A percentile compares a stretch with the other conserved stretches of the same genome.
These are phyloP conservation scores for Lachnellula occidentalis DNA, from an alignment of 2,329 filamentous ascomycete genomes.

Conservation along the genomic window DNA sequence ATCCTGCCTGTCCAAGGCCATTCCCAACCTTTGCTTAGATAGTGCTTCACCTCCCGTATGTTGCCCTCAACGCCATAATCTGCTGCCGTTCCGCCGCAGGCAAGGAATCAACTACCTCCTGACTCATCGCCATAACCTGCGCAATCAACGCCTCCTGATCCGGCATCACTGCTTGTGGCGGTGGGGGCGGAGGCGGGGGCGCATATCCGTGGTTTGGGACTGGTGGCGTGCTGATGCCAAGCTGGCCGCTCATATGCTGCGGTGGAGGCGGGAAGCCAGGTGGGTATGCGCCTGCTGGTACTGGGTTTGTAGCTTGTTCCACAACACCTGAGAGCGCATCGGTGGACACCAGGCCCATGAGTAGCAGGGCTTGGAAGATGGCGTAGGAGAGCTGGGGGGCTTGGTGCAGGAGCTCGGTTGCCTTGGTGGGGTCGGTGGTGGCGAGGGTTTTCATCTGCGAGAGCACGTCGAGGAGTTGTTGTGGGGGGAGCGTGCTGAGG, in stretches of 20 bases:
- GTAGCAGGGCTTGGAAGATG: slow-evolving; percentile 86
- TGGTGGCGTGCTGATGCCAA: slow-evolving; percentile 40
- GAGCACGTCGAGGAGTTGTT: slow-evolving; percentile 88
- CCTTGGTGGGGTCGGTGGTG: slow-evolving; percentile 73
- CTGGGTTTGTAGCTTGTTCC: slow-evolving; percentile 43
- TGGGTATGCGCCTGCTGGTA: slow-evolving; percentile 38
- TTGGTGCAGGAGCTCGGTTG: slow-evolving; percentile 78
- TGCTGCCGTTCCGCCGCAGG: slow-evolving; percentile 71
- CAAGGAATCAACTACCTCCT: slow-evolving; percentile 73
- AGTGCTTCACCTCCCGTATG: slow-evolving; percentile 18
- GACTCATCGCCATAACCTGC: slow-evolving; percentile 75
- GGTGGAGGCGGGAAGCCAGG: slow-evolving; percentile 35
- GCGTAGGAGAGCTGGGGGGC: slow-evolving; percentile 92
- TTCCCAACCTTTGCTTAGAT: neutral
- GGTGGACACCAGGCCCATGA: slow-evolving; percentile 88
- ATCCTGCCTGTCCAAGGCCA: neutral
- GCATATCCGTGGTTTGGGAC: slow-evolving; percentile 33
- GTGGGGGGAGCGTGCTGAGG: slow-evolving; percentile 76
- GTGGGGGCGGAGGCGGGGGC: slow-evolving; percentile 31
- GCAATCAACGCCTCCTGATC: slow-evolving; percentile 71
- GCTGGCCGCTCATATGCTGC: slow-evolving; percentile 32
- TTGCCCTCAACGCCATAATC: slow-evolving; percentile 66
- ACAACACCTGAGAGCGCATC: slow-evolving; percentile 77
- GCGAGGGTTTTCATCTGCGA: slow-evolving; percentile 90
- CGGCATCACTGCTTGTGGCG: slow-evolving; percentile 42